phyloP scores from a whole-genome alignment of 805 yeast species.

The Clavispora santaluciae region DNA sequence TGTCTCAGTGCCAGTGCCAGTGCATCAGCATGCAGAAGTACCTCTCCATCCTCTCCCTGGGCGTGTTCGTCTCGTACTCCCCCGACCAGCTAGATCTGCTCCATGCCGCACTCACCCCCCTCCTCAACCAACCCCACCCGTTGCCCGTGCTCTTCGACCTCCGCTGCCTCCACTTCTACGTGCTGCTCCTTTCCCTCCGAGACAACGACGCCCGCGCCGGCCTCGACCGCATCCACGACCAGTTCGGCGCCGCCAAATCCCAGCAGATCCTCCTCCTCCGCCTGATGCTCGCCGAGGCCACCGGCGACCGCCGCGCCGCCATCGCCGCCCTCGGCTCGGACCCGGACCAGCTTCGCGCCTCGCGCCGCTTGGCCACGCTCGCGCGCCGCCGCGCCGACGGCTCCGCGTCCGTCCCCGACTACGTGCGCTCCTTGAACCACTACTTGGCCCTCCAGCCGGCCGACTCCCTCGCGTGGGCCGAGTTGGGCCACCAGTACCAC shows the following conservation, averaged over 20 bases:
- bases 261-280: conserved; percentile 54
- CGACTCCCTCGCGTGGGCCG: conserved; percentile 77
- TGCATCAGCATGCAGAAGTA: conserved; percentile 8
- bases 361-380: conserved; percentile 34
- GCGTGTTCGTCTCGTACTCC: conserved; percentile 44
- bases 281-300: conserved; percentile 54
- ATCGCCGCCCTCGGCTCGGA: conserved; percentile 22
- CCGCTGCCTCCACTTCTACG: conserved; percentile 67
- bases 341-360: conserved; percentile 33
- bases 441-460: conserved; percentile 63
- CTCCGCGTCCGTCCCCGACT: conserved; percentile 27
- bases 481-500: conserved; percentile 62
- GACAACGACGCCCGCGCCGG: conserved; percentile 69
- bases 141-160: conserved; percentile 36
- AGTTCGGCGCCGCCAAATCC: conserved; percentile 52
- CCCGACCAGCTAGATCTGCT: conserved; percentile 41
- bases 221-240: conserved; percentile 62
- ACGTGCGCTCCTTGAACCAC: conserved; percentile 49
- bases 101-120: conserved; percentile 37
- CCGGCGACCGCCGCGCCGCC: conserved; percentile 33
- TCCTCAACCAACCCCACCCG: conserved; percentile 27
- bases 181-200: conserved; percentile 53
- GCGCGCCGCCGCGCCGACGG: conserved; percentile 18
- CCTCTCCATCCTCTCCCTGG: conserved; percentile 22
- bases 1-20: background rate